Evolutionary conservation across 352 stramenopile genomes (phyloP).

Genomic region (Phytophthora chlamydospora): DNA sequence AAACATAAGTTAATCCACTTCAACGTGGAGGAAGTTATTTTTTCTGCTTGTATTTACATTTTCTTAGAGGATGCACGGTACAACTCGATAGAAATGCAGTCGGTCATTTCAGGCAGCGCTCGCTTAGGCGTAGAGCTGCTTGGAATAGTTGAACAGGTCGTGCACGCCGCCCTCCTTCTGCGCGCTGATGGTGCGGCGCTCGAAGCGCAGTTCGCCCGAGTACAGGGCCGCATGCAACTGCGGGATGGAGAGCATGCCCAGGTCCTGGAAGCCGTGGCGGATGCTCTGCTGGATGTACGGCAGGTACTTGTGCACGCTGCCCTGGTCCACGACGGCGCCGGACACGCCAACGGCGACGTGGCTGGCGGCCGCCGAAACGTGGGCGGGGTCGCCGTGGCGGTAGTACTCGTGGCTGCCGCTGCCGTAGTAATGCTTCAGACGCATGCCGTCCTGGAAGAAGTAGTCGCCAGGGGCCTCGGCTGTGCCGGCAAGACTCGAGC

Average conservation of each 20-base stretch:
- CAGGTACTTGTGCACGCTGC: constrained; percentile 96
- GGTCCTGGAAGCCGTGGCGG: constrained; percentile 97
- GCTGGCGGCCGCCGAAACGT: constrained; percentile 77
- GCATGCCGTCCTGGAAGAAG: constrained; percentile 99
- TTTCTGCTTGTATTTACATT: constrained; percentile 22
- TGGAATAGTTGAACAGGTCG: constrained; percentile 96
- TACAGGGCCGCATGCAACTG: constrained; percentile 85
- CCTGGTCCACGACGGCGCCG: constrained; percentile 98
- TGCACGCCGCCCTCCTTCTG: constrained; percentile 98
- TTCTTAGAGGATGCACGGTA: constrained; percentile 8
- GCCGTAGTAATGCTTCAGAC: constrained; percentile 98
- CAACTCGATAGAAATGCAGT: constrained; percentile 4
- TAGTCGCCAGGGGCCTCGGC: constrained; percentile 99
- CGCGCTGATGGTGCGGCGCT: constrained; percentile 96
- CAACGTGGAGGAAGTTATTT: constrained; percentile 13
- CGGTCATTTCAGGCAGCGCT: background rate
- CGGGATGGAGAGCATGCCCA: constrained; percentile 90
- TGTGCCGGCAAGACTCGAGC: constrained; percentile 96
- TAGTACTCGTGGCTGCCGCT: constrained; percentile 96
- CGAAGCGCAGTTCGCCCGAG: constrained; percentile 88
- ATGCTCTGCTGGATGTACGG: constrained; percentile 98
- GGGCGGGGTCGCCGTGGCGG: constrained; percentile 59
- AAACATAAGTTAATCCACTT: constrained; percentile 11
- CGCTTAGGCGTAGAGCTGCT: constrained; percentile 77
- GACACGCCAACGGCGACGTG: constrained; percentile 98